phyloP scores from a whole-genome alignment of 257 asterid genomes.

The Rauvolfia tetraphylla region DNA sequence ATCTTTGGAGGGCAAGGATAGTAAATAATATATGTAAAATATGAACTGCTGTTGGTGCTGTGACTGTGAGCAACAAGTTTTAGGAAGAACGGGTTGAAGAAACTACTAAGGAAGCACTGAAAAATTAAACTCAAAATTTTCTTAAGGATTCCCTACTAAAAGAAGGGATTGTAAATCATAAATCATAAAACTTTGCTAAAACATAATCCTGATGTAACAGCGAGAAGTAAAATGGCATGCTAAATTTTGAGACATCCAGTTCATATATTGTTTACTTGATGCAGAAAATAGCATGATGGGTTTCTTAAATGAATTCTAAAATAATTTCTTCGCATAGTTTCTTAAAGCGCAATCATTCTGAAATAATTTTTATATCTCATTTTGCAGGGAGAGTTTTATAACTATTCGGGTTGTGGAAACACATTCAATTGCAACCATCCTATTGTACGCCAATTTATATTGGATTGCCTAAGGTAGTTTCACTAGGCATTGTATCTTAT shows the following conservation, averaged over 20 bases:
- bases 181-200: background rate
- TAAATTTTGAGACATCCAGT: background rate
- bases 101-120: background rate
- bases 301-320: background rate
- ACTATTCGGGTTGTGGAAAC: constrained; percentile 98
- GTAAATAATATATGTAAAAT: background rate
- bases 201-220: background rate
- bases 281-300: background rate
- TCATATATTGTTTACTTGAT: background rate
- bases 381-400: constrained; percentile 91
- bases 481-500: constrained; percentile 10
- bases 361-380: constrained; percentile 7
- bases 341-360: background rate
- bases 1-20: background rate
- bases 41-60: background rate
- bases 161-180: background rate
- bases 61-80: background rate
- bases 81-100: background rate
- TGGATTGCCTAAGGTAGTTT: constrained; percentile 85
- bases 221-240: background rate
- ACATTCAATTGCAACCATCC: constrained; percentile 98
- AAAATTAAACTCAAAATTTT: background rate
- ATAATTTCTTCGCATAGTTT: constrained; percentile 3
- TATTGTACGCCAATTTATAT: constrained; percentile 75
- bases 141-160: background rate